Percentiles rank a stretch among this genome's conserved stretches.
These are phyloP conservation scores for Radiomyces spectabilis DNA, from an alignment of 192 early-diverging fungal genomes.

Conservation along the genomic window DNA sequence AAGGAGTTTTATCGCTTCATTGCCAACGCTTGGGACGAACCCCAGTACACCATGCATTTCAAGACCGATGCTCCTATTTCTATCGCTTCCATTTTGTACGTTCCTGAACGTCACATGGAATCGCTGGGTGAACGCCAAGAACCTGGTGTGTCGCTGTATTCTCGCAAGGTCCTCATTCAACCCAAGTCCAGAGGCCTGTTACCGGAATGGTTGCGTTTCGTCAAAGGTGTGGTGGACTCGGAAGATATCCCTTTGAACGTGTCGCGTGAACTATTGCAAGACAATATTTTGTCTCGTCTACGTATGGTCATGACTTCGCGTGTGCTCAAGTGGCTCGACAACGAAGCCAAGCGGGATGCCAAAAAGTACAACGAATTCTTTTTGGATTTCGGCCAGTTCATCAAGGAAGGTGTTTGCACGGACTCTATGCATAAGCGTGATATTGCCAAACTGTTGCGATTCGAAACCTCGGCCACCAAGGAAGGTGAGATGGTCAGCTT, in stretches of 20 bases:
- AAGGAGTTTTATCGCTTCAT: slow-evolving; percentile 55
- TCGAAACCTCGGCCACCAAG: slow-evolving; percentile 34
- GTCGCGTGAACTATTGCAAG: slow-evolving; percentile 75
- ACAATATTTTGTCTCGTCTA: slow-evolving; percentile 54
- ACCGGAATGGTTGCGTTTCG: slow-evolving; percentile 68
- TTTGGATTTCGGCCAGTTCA: slow-evolving; percentile 55
- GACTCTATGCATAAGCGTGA: slow-evolving; percentile 47
- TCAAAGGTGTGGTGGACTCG: slow-evolving; percentile 78
- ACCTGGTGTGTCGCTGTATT: slow-evolving; percentile 57
- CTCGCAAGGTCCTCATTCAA: slow-evolving; percentile 59
- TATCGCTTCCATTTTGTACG: slow-evolving; percentile 50
- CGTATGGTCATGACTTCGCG: slow-evolving; percentile 46
- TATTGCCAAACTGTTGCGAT: slow-evolving; percentile 56
- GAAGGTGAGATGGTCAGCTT: slow-evolving; percentile 46
- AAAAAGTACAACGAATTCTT: slow-evolving; percentile 51
- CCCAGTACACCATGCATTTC: slow-evolving; percentile 52
- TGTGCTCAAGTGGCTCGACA: slow-evolving; percentile 48
- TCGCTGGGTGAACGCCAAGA: slow-evolving; percentile 43
- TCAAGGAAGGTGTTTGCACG: slow-evolving; percentile 74
- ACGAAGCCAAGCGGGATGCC: slow-evolving; percentile 38
- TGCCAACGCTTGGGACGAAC: slow-evolving; percentile 51
- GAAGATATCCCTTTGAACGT: slow-evolving; percentile 84
- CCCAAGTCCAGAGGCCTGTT: slow-evolving; percentile 61
- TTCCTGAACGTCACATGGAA: slow-evolving; percentile 54
- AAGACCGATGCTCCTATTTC: slow-evolving; percentile 55